Base-by-base conservation (phyloP, 2,329 filamentous ascomycete genomes). In the Tolypocladium paradoxum region DNA sequence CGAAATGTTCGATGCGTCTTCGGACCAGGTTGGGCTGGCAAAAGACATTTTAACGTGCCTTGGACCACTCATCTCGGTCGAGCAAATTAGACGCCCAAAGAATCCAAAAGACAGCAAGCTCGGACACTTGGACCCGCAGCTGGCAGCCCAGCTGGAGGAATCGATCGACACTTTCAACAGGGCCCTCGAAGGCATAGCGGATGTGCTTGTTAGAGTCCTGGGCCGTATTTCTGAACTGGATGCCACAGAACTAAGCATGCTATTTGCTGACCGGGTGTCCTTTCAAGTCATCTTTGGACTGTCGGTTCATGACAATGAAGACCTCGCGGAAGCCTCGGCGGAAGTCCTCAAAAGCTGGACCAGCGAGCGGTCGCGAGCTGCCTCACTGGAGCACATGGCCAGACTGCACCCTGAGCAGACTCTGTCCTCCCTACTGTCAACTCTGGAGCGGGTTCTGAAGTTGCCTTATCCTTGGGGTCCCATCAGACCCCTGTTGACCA, bases 261-360 rank as follows among this genome's bases (percentile, higher is more conserved):
- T 97, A 12, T 89, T 88, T 61, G 75, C 80, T 51, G 82, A 85
- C 54, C 77, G 81, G 22, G 73, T 82, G 43, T 84, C 84, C 7
- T 86, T 88, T 55, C 83, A 85, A 58, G 82, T 88, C 37, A 77
- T 96, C 43, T 82, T 96, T 47, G 85, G 86, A 5, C 79, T 89
- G 20, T 81, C 96, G 7, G 83, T 96, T 53, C 90, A 90, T 45
- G 88, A 89, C 18, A 85, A 95, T 59, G 76, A 87, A 53, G 79
- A 84, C 54, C 84, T 93, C 35, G 90, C 89, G 56, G 85, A 91
- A 64, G 86, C 88, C 18, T 85, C 88, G 1, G 80, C 91, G 7
- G 87, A 90, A 59, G 73, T 97, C 31, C 79, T 97, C 58, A 96
- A 96, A 68, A 83, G 83, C 36, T 81, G 92, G 61, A 93, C 88